phyloP scores from a whole-genome alignment of 305 asterid genomes.

The Solanum hybrid region DNA sequence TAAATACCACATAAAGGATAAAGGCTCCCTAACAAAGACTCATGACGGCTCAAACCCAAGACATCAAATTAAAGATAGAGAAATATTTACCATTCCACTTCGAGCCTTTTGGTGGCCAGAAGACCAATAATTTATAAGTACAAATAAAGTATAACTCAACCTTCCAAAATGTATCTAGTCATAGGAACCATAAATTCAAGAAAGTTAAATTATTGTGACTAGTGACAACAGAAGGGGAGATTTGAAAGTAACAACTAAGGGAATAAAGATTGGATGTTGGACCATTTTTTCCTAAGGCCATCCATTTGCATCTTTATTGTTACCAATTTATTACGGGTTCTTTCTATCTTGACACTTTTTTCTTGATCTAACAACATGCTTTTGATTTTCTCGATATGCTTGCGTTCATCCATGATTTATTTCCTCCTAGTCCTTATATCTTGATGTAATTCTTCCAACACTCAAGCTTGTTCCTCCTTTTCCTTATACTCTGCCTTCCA shows the following conservation, averaged over 20 bases:
- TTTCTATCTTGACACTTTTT: too few species aligned
- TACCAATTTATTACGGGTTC: too few species aligned
- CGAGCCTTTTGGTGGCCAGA: too few species aligned
- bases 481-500: neutral
- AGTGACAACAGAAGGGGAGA: neutral
- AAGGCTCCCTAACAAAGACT: too few species aligned
- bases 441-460: neutral
- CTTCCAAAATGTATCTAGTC: neutral
- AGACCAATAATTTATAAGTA: neutral
- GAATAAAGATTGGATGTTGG: neutral
- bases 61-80: too few species aligned
- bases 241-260: neutral
- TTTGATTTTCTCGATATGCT: neutral
- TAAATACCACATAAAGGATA: too few species aligned
- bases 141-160: neutral
- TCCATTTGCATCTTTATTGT: neutral
- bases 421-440: neutral
- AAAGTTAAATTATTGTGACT: neutral
- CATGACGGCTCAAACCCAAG: too few species aligned
- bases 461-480: neutral
- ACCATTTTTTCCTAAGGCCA: neutral
- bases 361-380: neutral
- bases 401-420: neutral
- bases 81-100: too few species aligned
- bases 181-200: neutral